Percentiles rank a stretch among this genome's conserved stretches.
phyloP scores from a whole-genome alignment of 225 moss, liverwort and hornwort species.

The Pseudisothecium myosuroides region DNA sequence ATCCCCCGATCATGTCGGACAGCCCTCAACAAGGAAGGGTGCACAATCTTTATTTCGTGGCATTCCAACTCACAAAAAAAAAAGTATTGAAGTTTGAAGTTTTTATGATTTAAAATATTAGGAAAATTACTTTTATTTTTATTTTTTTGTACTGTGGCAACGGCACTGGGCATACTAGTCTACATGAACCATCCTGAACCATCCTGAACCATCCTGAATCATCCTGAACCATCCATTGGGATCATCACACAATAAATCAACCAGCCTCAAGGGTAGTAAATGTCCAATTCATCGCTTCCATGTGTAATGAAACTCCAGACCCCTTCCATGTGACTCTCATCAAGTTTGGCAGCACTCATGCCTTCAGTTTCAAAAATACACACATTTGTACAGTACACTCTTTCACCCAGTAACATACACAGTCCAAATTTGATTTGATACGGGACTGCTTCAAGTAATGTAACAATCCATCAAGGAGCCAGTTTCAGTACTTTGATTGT shows the following conservation, averaged over 20 bases:
- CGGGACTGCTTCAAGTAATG: not conserved
- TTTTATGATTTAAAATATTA: not conserved
- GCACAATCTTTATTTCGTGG: not conserved
- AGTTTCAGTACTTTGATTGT: conserved; percentile 76
- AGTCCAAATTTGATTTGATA: not conserved
- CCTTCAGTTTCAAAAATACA: not conserved
- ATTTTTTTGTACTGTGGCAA: not conserved
- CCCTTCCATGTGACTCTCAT: not conserved
- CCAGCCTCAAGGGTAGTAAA: not conserved
- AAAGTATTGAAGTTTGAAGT: not conserved
- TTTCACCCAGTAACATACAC: not conserved
- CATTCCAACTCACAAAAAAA: fast-evolving
- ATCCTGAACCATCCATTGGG: not conserved
- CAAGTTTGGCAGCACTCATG: not conserved
- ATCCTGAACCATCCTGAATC: too few relatives aligned
- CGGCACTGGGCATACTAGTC: not conserved
- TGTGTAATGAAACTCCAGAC: not conserved
- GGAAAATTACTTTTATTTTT: not conserved
- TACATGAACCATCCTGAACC: not conserved
- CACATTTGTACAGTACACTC: not conserved
- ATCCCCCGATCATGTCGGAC: too few relatives aligned
- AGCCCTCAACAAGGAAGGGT: not conserved
- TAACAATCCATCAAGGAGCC: conserved; percentile 47
- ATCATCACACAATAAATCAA: not conserved
- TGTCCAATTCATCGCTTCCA: not conserved